Conservation (phyloP, 371 early-diverging fungal species). For the Actinomortierella wolfii region DNA sequence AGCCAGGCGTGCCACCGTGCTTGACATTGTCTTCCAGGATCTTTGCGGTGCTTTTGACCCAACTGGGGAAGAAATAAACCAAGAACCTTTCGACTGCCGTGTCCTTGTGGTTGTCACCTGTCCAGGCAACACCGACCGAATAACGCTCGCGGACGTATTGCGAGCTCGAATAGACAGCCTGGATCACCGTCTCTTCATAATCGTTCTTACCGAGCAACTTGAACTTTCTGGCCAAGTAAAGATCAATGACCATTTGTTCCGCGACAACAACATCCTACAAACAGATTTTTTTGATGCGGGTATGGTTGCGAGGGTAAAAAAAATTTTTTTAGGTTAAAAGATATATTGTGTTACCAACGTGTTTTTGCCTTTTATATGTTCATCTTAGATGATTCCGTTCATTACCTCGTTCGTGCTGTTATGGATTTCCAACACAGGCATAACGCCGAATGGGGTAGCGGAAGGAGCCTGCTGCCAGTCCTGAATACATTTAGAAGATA, state of each 20-base stretch:
- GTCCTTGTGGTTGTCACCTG: slow-evolving; percentile 13
- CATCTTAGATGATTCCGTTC: too few relatives aligned
- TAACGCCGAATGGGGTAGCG: slow-evolving; percentile 14
- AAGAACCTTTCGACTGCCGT: too few relatives aligned
- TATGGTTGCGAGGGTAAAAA: too few relatives aligned
- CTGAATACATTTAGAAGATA: too few relatives aligned
- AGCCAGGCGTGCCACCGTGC: too few relatives aligned
- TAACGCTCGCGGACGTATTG: slow-evolving; percentile 20
- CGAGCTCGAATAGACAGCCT: slow-evolving; percentile 9
- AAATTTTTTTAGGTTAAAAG: not conserved
- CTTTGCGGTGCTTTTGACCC: too few relatives aligned
- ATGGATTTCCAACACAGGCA: slow-evolving; percentile 9
- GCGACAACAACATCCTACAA: slow-evolving; percentile 5
- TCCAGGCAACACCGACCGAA: slow-evolving; percentile 14
- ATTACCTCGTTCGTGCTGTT: slow-evolving; percentile 4
- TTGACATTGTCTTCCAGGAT: too few relatives aligned
- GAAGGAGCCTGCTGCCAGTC: too few relatives aligned
- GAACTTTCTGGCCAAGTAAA: slow-evolving; percentile 12
- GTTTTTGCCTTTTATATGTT: not conserved
- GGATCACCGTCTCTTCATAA: slow-evolving; percentile 10
- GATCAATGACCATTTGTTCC: slow-evolving; percentile 13
- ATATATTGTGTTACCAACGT: not conserved
- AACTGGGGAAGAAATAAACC: too few relatives aligned
- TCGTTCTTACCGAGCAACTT: slow-evolving; percentile 10
- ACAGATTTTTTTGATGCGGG: not conserved